Base-by-base conservation (phyloP, 228 moss, liverwort and hornwort species). In the Sphagnum magellanicum region DNA sequence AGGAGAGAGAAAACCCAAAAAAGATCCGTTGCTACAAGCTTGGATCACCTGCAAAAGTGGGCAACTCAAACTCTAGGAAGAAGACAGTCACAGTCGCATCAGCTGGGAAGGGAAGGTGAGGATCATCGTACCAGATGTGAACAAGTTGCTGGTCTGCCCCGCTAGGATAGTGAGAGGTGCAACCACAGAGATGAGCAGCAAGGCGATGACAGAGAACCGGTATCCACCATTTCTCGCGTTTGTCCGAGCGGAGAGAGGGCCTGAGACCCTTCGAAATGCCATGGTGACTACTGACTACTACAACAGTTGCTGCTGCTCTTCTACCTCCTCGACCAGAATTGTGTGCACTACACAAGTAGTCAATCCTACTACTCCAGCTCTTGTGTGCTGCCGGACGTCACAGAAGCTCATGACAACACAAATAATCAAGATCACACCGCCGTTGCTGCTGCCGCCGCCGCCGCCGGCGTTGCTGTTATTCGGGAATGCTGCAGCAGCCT, bases 101-200 rank as follows among this genome's bases (percentile, higher is more conserved):
- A 32, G 32, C 32, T 32, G 32, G 32, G 32, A 32, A 32, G 32
- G 32, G 32, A 32, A 32, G 32, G 32, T 32, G 32, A 32, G 32
- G 32, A 32, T 32, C 32, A 32, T 32, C 32, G 32, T 32, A 84
- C 84, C 80, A 75, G 73, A 10, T 4, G 78, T 59, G 16, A 73
- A 73, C 16, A 81, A 80, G 73, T 63, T 81, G 4, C 72, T 62
- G 49, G 73, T 71, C 73, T 78, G 75, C 32, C 78, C 68, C 50
- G 81, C 81, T 78, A 84, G 59, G 51, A 84, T 78, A 73, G 75
- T 59, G 48, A 84, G 80, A n/a, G 84, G 84, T 4, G 81, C 71
- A 10, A 78, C 68, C 3, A 84, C 73, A 68, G 81, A 84, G 67
- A 84, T 57, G 11, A 78, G 47, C 0, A 84, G 75, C 17, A 81